Evolutionary conservation across 139 green algal genomes (phyloP).

Genomic region (Coelastrella sp.): DNA sequence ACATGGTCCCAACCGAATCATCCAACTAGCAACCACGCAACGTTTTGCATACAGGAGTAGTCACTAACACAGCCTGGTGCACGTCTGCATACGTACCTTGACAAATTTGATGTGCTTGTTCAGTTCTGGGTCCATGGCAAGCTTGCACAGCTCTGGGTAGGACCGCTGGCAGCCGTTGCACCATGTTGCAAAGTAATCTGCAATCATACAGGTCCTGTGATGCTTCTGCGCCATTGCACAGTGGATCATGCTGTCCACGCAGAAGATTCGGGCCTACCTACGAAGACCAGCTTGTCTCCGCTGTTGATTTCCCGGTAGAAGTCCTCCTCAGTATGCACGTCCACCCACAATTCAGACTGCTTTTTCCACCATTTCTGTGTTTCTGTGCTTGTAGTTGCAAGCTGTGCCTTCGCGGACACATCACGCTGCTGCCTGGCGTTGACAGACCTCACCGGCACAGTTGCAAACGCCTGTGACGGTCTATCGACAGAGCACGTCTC

Average conservation of each 20-base stretch:
- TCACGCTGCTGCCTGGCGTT: neutral
- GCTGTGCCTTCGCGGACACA: neutral
- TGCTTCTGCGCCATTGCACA: neutral
- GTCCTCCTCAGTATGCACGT: slow-evolving; percentile 59
- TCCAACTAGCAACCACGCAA: no score
- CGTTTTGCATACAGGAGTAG: no score
- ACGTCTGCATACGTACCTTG: slow-evolving; percentile 50
- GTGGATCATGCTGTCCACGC: neutral
- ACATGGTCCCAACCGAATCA: neutral
- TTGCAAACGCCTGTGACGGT: neutral
- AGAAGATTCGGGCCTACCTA: slow-evolving; percentile 40
- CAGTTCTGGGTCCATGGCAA: slow-evolving; percentile 49
- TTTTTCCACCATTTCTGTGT: slow-evolving; percentile 59
- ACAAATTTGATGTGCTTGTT: slow-evolving; percentile 62
- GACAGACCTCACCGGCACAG: neutral
- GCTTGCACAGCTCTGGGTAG: slow-evolving; percentile 63
- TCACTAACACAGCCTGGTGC: neutral
- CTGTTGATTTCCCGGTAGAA: slow-evolving; percentile 51
- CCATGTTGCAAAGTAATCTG: slow-evolving; percentile 53
- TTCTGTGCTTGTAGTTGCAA: neutral
- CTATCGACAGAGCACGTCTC: slow-evolving; percentile 2
- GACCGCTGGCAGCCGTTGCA: slow-evolving; percentile 65
- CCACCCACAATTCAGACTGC: slow-evolving; percentile 59
- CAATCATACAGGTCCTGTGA: neutral
- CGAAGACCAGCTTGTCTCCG: slow-evolving; percentile 54